Conservation (phyloP, 2,329 filamentous ascomycete genomes). For the Sporothrix pallida region DNA sequence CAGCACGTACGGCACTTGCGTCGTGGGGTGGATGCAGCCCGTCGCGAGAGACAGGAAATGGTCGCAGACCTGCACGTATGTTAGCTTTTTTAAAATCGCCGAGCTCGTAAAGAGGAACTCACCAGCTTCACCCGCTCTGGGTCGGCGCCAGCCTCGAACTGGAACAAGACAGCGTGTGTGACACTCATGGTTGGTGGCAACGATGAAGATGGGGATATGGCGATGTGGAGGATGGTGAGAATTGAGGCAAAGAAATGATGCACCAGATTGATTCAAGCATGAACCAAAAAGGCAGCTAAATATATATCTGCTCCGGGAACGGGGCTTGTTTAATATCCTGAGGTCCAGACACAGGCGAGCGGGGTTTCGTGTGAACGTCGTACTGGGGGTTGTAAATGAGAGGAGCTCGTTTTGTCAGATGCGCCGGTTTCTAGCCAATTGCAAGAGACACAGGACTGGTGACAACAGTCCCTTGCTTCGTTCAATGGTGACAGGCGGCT, state of each 20-base stretch:
- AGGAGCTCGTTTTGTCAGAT: background rate
- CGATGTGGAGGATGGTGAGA: background rate
- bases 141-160: slow-evolving; percentile 25
- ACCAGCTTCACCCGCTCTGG: slow-evolving; percentile 16
- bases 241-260: background rate
- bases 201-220: background rate
- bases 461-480: background rate
- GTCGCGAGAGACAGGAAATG: slow-evolving; percentile 55
- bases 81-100: background rate
- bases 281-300: background rate
- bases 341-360: background rate
- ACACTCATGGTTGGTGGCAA: slow-evolving; percentile 14
- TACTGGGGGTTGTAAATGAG: background rate
- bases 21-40: slow-evolving; percentile 65
- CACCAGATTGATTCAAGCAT: background rate
- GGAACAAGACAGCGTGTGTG: slow-evolving; percentile 28
- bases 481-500: background rate
- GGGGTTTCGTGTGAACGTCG: background rate
- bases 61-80: background rate
- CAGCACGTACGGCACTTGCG: slow-evolving; percentile 64
- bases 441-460: background rate
- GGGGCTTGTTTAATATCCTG: background rate
- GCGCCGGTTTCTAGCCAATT: background rate
- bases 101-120: background rate
- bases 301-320: background rate